Evolutionary conservation across 805 yeast species (phyloP), one percentile per base, ranked within the genome.

Genomic region (Zygosaccharomyces kombuchaensis): DNA sequence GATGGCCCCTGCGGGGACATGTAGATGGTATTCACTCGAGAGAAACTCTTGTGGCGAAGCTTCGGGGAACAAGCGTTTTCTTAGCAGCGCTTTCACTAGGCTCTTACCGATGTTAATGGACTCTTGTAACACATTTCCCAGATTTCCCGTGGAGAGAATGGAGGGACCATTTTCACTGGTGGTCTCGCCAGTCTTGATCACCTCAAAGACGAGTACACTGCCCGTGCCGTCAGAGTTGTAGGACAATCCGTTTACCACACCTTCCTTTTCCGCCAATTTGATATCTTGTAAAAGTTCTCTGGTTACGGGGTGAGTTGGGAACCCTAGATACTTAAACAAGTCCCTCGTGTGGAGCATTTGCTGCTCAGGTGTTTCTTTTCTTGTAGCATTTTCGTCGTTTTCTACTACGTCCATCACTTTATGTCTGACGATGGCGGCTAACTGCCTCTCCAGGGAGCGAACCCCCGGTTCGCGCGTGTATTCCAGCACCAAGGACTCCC

Each of bases 381-480:
- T 25, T 17, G 56, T 9, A 14, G 9, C 10, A 29, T 14, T 14
- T 43, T 45, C 31, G 12, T 14, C 48, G 13, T 53, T 42, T 17
- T 57, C 58, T 23, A 65, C 61, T 56, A 69, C 78, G 58, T 84
- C 89, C 36, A 87, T 88, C 0, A 96, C 95, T 58, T 85, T 85
- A 49, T 78, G 82, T 43, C 97, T 75, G 57, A 95, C 88, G 23
- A 89, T 72, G 0, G 87, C 73, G 0, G 89, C 89, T 43, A 89
- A 70, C 46, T 75, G 73, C 36, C 96, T 73, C 57, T 88, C 96
- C 49, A 89, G 71, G 48, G 77, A 80, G 55, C 96, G 75, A 14
- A 88, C 95, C 2, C 96, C 96, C 0, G 95, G 79, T 63, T 88
- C 96, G 44, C 90, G 71, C 0, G 95, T 84, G 60, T 87, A 88